These are phyloP conservation scores for Choanephora cucurbitarum DNA, from an alignment of 371 early-diverging fungal species.

Conservation along the genomic window DNA sequence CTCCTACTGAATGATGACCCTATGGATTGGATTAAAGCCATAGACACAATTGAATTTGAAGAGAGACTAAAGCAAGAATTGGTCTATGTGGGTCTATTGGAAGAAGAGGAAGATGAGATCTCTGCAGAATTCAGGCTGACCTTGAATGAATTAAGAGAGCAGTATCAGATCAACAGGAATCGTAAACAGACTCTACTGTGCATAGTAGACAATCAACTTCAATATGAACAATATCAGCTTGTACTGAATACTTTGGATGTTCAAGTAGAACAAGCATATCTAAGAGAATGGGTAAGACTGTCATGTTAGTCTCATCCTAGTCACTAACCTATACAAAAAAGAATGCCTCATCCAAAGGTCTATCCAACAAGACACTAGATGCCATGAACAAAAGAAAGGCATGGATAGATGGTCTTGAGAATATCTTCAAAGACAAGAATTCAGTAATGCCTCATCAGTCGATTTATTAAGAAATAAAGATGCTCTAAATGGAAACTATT, in stretches of 20 bases:
- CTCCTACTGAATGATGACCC: conserved; percentile 27
- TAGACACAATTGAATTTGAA: conserved; percentile 60
- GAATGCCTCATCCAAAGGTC: conserved; percentile 59
- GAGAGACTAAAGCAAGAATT: conserved; percentile 84
- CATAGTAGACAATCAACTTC: conserved; percentile 76
- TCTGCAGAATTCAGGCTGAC: conserved; percentile 68
- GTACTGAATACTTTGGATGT: conserved; percentile 87
- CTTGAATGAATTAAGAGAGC: conserved; percentile 74
- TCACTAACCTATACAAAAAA: conserved; percentile 77
- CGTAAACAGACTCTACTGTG: conserved; percentile 71
- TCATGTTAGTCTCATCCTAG: too few species aligned
- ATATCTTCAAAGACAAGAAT: conserved; percentile 45
- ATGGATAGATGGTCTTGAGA: conserved; percentile 44
- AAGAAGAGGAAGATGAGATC: conserved; percentile 88
- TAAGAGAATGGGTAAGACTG: too few species aligned
- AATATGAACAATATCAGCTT: conserved; percentile 85
- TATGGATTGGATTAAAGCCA: conserved; percentile 7
- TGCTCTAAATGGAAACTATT: not conserved
- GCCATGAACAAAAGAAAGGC: conserved; percentile 60
- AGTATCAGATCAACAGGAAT: conserved; percentile 62
- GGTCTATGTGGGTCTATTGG: conserved; percentile 78
- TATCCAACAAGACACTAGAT: conserved; percentile 50
- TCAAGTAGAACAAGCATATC: conserved; percentile 85
- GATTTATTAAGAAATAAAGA: conserved; percentile 25
- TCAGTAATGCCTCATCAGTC: conserved; percentile 39